Base-by-base conservation (phyloP, 192 early-diverging fungal species). In the Borealophlyctis nickersoniae region DNA sequence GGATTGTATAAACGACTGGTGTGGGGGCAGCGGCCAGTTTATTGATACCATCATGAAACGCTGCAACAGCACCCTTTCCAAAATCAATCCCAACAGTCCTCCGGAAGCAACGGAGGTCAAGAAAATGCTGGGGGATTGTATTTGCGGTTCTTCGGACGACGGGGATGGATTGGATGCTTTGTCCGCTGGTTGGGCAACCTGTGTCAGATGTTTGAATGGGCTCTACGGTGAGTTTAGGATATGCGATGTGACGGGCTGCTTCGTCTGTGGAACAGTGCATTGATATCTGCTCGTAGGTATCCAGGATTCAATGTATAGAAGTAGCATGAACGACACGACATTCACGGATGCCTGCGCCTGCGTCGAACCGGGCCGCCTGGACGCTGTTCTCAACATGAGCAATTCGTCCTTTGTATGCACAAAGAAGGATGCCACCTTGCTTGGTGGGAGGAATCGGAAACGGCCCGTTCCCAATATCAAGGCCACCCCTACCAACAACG, bases 391-490 rank as follows among this genome's bases (percentile, higher is more conserved):
- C 16, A 53, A 53, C 23, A 53, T 53, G 52, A 26, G 16, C 52
- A 53, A 53, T 26, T 26, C 52, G 11, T 22, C 16, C 52, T 53
- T 53, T 23, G 52, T 26, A 53, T 53, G 52, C 23, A 53, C 52
- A 5, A 53, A 53, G 52, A 45, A 45, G 39, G 19, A 45, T 45
- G 7, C 39, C 7, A 19, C 7, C 39, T 19, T 45, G 39, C 39
- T 45, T 13, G 39, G 39, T 13, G 39, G 39, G 7, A 7, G 39
- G 19, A 45, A 45, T 7, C 39, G 39, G 7, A 7, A 19, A 45
- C 7, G 9, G 39, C 19, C 39, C 39, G 39, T 45, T 13, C 39
- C 39, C n/a, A n/a, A n/a, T n/a, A n/a, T n/a, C n/a, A n/a, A n/a
- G n/a, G n/a, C n/a, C n/a, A n/a, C n/a, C n/a, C n/a, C n/a, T n/a